Evolutionary conservation across 257 asterid genomes (phyloP), one percentile per base, ranked within the genome.

Genomic region (Penstemon newberryi): DNA sequence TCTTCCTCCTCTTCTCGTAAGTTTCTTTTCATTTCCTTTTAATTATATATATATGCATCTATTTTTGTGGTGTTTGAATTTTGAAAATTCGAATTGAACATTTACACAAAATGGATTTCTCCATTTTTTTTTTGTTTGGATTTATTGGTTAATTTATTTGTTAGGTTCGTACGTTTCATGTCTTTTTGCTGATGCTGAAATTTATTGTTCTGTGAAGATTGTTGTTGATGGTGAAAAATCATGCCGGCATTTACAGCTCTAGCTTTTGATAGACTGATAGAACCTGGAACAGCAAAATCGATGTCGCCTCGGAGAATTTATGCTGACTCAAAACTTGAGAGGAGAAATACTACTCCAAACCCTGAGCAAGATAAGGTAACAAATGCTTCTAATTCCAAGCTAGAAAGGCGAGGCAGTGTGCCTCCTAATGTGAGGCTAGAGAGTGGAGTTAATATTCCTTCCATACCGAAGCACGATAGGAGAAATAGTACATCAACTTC

Each of bases 191-290:
- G 44, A 40, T 60, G 63, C 68, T 41, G 47, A 40, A 18, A 13
- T 67, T 67, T 43, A 45, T 55, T 67, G 65, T 61, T 51, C 63
- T 74, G 51, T 65, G 73, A 83, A 85, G 90, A 71, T 82, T 72
- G 76, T 55, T 69, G 4, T 62, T 87, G 82, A 82, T 80, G 83
- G 83, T 69, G 70, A 70, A 70, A 58, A 84, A 82, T 68, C 86
- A 91, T 94, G 99, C 91, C 96, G 70, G 81, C 95, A 1, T 81
- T 81, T 79, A 80, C 99, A 65, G 92, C 99, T 56, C 57, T 87
- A 75, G 86, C 96, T 63, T 73, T 94, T 50, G 99, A 91, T 78
- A 87, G 95, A 59, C 77, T 94, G 45, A 81, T 91, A 66, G 99
- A 89, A 77, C 78, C 96, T 56, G 90, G 89, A 55, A 65, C 78